phyloP scores from a whole-genome alignment of 345 rosid genomes.

The rapeseed (Brassica napus) region DNA sequence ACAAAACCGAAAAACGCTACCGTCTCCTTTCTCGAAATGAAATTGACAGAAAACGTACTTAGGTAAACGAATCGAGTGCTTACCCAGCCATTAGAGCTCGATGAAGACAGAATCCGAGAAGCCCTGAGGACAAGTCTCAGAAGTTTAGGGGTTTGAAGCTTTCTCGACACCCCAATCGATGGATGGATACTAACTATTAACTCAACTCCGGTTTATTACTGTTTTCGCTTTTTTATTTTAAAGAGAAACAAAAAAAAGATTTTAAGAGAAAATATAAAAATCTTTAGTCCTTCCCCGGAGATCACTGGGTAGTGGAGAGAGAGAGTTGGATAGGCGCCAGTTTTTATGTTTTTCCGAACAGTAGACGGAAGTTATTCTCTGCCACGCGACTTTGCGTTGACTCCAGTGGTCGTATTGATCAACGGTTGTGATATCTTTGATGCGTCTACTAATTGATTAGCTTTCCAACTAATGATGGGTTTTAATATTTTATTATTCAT shows the following conservation, averaged over 20 bases:
- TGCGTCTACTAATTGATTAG: background rate
- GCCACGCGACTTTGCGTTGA: slow-evolving; percentile 29
- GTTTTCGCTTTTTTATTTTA: background rate
- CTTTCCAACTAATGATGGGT: background rate
- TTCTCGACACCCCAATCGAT: slow-evolving; percentile 12
- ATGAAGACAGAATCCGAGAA: slow-evolving; percentile 13
- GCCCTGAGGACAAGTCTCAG: slow-evolving; percentile 18
- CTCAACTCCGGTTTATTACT: slow-evolving; percentile 16
- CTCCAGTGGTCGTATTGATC: slow-evolving; percentile 4
- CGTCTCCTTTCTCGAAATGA: no score
- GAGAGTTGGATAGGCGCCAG: slow-evolving; percentile 33
- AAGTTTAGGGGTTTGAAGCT: background rate
- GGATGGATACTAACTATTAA: background rate
- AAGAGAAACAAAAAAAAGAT: background rate
- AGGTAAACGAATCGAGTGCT: background rate
- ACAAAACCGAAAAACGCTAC: background rate
- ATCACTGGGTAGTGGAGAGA: slow-evolving; percentile 25
- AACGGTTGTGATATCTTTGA: slow-evolving; percentile 23
- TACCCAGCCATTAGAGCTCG: slow-evolving; percentile 45
- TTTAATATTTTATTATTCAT: background rate
- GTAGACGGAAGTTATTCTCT: background rate
- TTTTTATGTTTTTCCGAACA: slow-evolving; percentile 30
- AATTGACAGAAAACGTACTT: no score
- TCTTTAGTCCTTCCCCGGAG: slow-evolving; percentile 1
- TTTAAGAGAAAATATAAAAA: slow-evolving; percentile 11